A percentile compares a stretch with the other conserved stretches of the same genome.
These are phyloP conservation scores for Claviceps fusiformis DNA, from an alignment of 2,329 filamentous ascomycete species.

Conservation along the genomic window DNA sequence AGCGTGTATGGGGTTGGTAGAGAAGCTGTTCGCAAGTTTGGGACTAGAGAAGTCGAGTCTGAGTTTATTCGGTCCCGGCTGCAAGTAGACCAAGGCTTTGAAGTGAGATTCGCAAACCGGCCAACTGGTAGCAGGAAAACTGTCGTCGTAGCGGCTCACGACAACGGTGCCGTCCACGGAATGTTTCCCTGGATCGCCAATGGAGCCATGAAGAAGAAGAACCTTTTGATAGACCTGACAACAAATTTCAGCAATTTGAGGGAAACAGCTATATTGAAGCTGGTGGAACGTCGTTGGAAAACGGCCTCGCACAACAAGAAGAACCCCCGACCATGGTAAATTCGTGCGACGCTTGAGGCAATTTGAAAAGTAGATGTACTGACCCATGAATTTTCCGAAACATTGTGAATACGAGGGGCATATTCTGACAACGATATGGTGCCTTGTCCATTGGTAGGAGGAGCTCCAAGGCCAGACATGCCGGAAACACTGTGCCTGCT, in stretches of 20 bases:
- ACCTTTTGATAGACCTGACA: conserved; percentile 84
- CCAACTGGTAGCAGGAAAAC: conserved; percentile 72
- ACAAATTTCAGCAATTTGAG: conserved; percentile 10
- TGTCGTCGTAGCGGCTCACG: conserved; percentile 70
- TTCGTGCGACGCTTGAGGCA: background rate
- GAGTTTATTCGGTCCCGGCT: conserved; percentile 77
- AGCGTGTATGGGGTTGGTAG: conserved; percentile 57
- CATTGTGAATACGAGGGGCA: conserved; percentile 65
- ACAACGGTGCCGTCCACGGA: conserved; percentile 67
- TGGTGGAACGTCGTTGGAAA: background rate
- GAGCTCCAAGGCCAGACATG: conserved; percentile 47
- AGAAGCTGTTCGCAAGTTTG: conserved; percentile 58
- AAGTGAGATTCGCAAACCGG: conserved; percentile 82
- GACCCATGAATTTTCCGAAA: conserved; percentile 78
- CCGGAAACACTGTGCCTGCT: conserved; percentile 53
- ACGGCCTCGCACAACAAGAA: background rate
- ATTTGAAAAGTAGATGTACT: conserved; percentile 16
- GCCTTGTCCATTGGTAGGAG: conserved; percentile 38
- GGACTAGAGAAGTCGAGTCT: conserved; percentile 80
- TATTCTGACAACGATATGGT: conserved; percentile 59
- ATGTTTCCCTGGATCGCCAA: conserved; percentile 57
- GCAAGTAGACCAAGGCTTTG: conserved; percentile 82
- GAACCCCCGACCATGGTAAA: background rate
- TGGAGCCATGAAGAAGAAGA: conserved; percentile 65
- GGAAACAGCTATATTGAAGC: background rate